A percentile compares a stretch with the other conserved stretches of the same genome.
Evolutionary conservation across 2,329 filamentous ascomycete genomes (phyloP).

Genomic region (Helotiales sp.): DNA sequence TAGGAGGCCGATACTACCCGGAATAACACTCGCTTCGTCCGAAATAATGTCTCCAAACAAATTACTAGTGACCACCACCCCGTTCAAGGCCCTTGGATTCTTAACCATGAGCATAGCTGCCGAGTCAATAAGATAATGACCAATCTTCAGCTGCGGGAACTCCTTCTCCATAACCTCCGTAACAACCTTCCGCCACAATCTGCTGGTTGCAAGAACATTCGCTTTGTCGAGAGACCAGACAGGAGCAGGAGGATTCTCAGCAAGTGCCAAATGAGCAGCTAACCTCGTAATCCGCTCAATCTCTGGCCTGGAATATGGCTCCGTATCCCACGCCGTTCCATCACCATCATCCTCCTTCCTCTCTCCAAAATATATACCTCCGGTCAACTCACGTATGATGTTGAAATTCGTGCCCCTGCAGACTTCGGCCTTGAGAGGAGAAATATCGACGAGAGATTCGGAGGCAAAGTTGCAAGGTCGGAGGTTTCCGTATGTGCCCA

Average conservation of each 20-base stretch:
- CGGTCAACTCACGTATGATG: slow-evolving; percentile 88
- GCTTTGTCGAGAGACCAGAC: slow-evolving; percentile 94
- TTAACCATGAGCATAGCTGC: slow-evolving; percentile 99
- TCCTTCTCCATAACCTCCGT: slow-evolving; percentile 82
- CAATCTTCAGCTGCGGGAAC: slow-evolving; percentile 81
- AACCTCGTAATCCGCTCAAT: slow-evolving; percentile 86
- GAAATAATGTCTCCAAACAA: slow-evolving; percentile 95
- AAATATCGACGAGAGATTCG: slow-evolving; percentile 77
- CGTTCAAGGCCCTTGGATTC: slow-evolving; percentile 85
- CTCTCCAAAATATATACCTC: slow-evolving; percentile 94
- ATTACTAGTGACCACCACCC: slow-evolving; percentile 90
- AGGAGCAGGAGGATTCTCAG: slow-evolving; percentile 71
- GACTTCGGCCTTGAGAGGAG: slow-evolving; percentile 82
- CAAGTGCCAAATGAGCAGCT: slow-evolving; percentile 77
- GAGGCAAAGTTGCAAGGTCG: slow-evolving; percentile 95
- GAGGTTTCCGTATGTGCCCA: slow-evolving; percentile 92
- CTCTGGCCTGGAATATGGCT: slow-evolving; percentile 82
- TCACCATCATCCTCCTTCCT: slow-evolving; percentile 77
- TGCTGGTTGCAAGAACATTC: slow-evolving; percentile 87
- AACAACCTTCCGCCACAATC: slow-evolving; percentile 87
- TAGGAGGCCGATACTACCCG: slow-evolving; percentile 83
- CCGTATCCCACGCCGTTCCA: slow-evolving; percentile 76
- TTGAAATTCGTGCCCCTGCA: slow-evolving; percentile 89
- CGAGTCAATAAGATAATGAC: slow-evolving; percentile 90
- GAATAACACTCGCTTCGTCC: slow-evolving; percentile 93